These are phyloP conservation scores for Musa beccarii DNA, from an alignment of 176 grass and related monocot species.

Conservation along the genomic window DNA sequence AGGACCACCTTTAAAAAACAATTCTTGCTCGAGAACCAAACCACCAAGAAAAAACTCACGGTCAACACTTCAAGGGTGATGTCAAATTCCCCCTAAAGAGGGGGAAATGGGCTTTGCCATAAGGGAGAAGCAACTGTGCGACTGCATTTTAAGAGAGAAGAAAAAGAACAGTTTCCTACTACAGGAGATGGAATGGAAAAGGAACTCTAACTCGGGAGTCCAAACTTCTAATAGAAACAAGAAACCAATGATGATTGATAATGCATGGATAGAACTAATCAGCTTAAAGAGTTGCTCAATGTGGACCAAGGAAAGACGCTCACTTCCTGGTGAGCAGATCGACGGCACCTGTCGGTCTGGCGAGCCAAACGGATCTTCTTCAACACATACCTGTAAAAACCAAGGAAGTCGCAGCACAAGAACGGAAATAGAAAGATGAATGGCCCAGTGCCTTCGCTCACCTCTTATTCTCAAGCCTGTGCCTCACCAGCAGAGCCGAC, in stretches of 20 bases:
- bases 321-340: constrained; percentile 85
- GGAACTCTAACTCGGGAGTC: background rate
- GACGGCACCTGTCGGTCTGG: constrained; percentile 62
- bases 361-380: constrained; percentile 94
- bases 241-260: background rate
- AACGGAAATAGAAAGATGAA: constrained; percentile 5
- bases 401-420: background rate
- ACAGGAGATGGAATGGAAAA: background rate
- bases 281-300: background rate
- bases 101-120: too few species aligned
- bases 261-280: background rate
- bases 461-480: constrained; percentile 86
- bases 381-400: constrained; percentile 64
- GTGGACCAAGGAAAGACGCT: background rate
- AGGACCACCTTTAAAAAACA: background rate
- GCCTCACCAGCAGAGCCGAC: constrained; percentile 76
- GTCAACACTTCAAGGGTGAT: background rate
- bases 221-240: background rate
- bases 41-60: background rate
- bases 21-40: background rate
- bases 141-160: background rate
- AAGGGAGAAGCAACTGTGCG: background rate
- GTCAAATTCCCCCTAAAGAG: background rate
- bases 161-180: background rate
- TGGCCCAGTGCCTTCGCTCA: constrained; percentile 24